Conservation (phyloP, 306 rosid genomes). For the Psophocarpus tetragonolobus region DNA sequence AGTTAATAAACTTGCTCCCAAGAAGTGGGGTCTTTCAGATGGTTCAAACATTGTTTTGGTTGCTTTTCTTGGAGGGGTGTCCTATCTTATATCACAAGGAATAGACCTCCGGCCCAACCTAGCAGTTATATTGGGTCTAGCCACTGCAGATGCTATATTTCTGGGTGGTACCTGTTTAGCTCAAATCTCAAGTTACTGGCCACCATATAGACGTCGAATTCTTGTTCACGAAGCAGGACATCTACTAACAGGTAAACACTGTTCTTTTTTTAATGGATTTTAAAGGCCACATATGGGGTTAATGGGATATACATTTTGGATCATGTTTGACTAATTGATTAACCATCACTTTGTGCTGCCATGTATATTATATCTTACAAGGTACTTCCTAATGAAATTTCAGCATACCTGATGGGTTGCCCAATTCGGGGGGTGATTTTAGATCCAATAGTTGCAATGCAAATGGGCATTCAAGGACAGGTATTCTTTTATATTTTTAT, state of each 20-base stretch:
- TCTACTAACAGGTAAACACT: slow-evolving; percentile 61
- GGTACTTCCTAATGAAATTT: slow-evolving; percentile 34
- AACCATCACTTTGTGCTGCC: slow-evolving; percentile 6
- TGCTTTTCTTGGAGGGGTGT: slow-evolving; percentile 74
- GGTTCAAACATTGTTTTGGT: slow-evolving; percentile 59
- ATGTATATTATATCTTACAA: slow-evolving; percentile 2
- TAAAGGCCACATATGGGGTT: not conserved
- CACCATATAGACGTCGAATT: slow-evolving; percentile 82
- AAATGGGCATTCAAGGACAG: slow-evolving; percentile 99
- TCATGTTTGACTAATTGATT: slow-evolving; percentile 1
- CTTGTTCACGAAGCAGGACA: slow-evolving; percentile 97
- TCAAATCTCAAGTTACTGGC: slow-evolving; percentile 96
- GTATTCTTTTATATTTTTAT: slow-evolving; percentile 44
- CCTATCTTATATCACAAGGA: slow-evolving; percentile 81
- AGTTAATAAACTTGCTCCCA: slow-evolving; percentile 86
- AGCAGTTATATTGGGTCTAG: slow-evolving; percentile 70
- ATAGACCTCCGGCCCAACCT: slow-evolving; percentile 90
- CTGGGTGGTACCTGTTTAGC: slow-evolving; percentile 95
- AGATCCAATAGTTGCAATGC: slow-evolving; percentile 94
- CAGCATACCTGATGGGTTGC: slow-evolving; percentile 96
- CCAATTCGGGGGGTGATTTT: slow-evolving; percentile 93
- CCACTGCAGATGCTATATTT: slow-evolving; percentile 72
- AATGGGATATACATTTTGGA: not conserved
- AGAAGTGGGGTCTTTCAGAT: slow-evolving; percentile 93
- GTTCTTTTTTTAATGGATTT: slow-evolving; percentile 10